These are phyloP conservation scores for Calocybe gambosa DNA, from an alignment of 1,284 basidiomycete species.

Conservation along the genomic window DNA sequence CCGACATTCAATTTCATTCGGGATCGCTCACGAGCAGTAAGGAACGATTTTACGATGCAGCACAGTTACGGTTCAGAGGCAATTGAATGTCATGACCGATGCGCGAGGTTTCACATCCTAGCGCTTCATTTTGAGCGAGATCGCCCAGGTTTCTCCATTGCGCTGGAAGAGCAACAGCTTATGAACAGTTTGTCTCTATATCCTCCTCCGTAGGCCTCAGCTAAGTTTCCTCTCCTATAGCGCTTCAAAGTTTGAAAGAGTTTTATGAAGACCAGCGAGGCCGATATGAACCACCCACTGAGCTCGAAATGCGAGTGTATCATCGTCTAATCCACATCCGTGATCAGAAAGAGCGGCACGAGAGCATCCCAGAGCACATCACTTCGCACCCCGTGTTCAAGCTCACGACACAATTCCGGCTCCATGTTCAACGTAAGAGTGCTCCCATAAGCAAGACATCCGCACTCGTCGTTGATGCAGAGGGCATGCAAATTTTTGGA, in stretches of 20 bases:
- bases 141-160: slow-evolving; percentile 55
- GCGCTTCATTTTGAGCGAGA: slow-evolving; percentile 74
- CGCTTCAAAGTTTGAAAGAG: slow-evolving; percentile 86
- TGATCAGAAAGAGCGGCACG: slow-evolving; percentile 75
- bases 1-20: slow-evolving; percentile 83
- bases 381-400: slow-evolving; percentile 73
- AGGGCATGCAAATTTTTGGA: slow-evolving; percentile 65
- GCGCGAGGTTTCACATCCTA: slow-evolving; percentile 90
- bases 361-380: slow-evolving; percentile 74
- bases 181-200: slow-evolving; percentile 81
- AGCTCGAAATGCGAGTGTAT: slow-evolving; percentile 95
- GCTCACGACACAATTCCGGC: slow-evolving; percentile 75
- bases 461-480: slow-evolving; percentile 48
- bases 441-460: slow-evolving; percentile 68
- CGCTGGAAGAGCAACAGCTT: slow-evolving; percentile 82
- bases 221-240: too few relatives aligned
- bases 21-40: slow-evolving; percentile 85
- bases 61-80: slow-evolving; percentile 73
- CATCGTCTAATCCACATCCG: slow-evolving; percentile 89
- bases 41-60: slow-evolving; percentile 95
- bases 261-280: slow-evolving; percentile 85
- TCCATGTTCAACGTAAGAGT: slow-evolving; percentile 77
- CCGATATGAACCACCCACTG: slow-evolving; percentile 66
- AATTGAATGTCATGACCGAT: slow-evolving; percentile 90
- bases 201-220: too few relatives aligned